Percentiles rank a stretch among this genome's conserved stretches.
Conservation (phyloP, 306 rosid species). For the Fagus sylvatica region DNA sequence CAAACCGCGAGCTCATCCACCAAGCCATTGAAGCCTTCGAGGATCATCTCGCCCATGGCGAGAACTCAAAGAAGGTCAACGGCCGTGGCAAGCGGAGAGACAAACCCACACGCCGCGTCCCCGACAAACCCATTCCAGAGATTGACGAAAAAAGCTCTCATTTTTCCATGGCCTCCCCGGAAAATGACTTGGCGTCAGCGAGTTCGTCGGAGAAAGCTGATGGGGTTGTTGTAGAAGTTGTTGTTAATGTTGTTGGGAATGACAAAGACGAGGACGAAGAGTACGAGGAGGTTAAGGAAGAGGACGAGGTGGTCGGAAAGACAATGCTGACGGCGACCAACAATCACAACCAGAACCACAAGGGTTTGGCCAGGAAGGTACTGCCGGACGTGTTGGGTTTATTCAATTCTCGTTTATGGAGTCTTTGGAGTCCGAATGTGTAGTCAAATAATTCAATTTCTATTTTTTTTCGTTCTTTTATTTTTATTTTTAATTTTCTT, state of each 20-base stretch:
- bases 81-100: constrained; percentile 40
- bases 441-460: constrained; percentile 14
- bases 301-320: not conserved
- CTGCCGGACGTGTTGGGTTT: constrained; percentile 75
- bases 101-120: constrained; percentile 24
- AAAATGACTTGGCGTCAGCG: not conserved
- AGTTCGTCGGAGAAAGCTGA: constrained; percentile 1
- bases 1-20: constrained; percentile 61
- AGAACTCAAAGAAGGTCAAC: constrained; percentile 35
- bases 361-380: constrained; percentile 67
- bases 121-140: constrained; percentile 7
- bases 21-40: constrained; percentile 70
- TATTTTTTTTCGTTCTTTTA: not conserved
- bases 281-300: not conserved
- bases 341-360: constrained; percentile 33
- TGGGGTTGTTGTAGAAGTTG: not conserved
- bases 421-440: constrained; percentile 73
- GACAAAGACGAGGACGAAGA: not conserved
- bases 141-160: not conserved
- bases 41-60: constrained; percentile 47
- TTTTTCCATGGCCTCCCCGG: not conserved
- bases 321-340: constrained; percentile 32
- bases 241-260: too few relatives aligned
- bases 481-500: constrained; percentile 5
- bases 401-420: constrained; percentile 73